phyloP scores from a whole-genome alignment of 2,329 filamentous ascomycete genomes.

The Colletotrichum sp. region DNA sequence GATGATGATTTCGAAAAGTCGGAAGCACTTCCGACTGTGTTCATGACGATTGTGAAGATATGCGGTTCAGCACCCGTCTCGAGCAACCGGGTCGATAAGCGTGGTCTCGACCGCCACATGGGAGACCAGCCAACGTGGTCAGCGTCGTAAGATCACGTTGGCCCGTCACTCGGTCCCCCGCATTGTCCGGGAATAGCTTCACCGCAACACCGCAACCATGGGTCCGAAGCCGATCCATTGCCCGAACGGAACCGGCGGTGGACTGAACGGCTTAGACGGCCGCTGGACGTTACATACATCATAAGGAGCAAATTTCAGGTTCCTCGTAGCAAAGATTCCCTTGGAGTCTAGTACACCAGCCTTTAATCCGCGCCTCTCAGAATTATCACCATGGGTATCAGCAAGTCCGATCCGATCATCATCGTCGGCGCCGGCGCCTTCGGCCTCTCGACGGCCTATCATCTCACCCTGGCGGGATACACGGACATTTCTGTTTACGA shows the following conservation, averaged over 20 bases:
- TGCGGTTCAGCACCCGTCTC: neutral
- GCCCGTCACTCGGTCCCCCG: neutral
- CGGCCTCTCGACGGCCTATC: constrained; percentile 53
- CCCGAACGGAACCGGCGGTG: neutral
- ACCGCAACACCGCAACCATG: neutral
- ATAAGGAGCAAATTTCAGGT: neutral
- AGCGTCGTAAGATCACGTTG: neutral
- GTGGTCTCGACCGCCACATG: neutral
- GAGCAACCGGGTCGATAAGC: neutral
- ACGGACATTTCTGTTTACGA: constrained; percentile 53
- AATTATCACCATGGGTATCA: constrained; percentile 21
- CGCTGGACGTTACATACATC: neutral
- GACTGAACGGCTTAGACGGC: neutral
- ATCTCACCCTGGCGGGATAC: constrained; percentile 47
- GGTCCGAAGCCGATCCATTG: neutral
- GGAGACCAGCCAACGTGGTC: neutral
- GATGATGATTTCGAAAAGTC: neutral
- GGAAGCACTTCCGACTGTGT: neutral
- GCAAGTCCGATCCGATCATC: constrained; percentile 31
- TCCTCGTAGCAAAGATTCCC: neutral
- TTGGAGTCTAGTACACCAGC: neutral
- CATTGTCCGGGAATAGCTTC: neutral
- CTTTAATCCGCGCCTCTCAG: neutral
- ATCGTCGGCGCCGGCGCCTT: constrained; percentile 52
- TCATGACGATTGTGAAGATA: neutral